Base-by-base conservation (phyloP, 2,329 filamentous ascomycete genomes). In the Cladophialophora psammophila region DNA sequence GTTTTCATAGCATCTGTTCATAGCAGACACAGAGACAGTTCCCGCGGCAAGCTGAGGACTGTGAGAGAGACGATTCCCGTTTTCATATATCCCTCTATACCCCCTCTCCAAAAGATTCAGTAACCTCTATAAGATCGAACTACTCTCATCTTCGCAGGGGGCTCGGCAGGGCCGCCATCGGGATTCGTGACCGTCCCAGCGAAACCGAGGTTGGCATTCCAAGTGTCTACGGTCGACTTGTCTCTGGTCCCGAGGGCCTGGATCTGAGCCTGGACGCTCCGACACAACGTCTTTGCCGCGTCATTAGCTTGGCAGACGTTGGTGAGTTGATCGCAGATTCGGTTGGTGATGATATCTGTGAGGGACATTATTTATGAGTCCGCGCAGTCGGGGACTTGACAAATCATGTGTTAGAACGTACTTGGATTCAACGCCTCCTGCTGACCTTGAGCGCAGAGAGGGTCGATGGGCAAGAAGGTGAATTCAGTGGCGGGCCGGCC, bases 391-490 rank as follows among this genome's bases (percentile, higher is more conserved):
- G 9, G 5, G n/a, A 12, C 50, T 9, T 26, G 15, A n/a, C 12
- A 40, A 7, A 52, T n/a, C 10, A 5, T 5, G n/a, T 7, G 18
- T 18, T 84, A 90, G 90, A 52, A 91, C 82, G 12, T 8, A 88
- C 83, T 73, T 85, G 85, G 32, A 85, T 91, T 91, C 56, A 91
- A 82, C 2, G 71, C 88, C 75, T 91, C 89, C 73, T 88, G 79
- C 78, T 91, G 88, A 59, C 85, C 86, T 74, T 87, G 80, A 69
- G 83, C 83, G 65, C 90, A 84, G 13, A 86, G 78, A 7, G 86
- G 80, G 75, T 91, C 89, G 58, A 85, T 85, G 58, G 90, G 85
- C 77, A 90, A 87, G 85, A 91, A 91, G 58, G 89, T 90, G 78
- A 85, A 87, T 77, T 90, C 88, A 63, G 80, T 82, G 31, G 82